These are phyloP conservation scores for Tetracentron sinense DNA, from an alignment of 164 flowering plant genomes.

Conservation along the genomic window DNA sequence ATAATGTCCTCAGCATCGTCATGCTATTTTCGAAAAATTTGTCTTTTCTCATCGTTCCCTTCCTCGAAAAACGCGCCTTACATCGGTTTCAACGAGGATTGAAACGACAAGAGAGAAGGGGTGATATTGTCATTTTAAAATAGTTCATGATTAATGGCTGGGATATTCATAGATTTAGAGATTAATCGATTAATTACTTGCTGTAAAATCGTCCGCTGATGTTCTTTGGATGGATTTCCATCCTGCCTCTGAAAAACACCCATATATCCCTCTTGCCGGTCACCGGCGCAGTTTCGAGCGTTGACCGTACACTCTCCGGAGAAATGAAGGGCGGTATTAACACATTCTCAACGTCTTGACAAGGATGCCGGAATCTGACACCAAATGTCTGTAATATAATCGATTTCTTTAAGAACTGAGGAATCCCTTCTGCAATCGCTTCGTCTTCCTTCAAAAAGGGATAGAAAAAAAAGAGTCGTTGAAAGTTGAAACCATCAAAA, in stretches of 20 bases:
- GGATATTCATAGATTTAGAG: neutral
- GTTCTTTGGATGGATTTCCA: constrained; percentile 72
- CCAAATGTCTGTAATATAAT: constrained; percentile 66
- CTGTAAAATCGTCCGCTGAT: constrained; percentile 67
- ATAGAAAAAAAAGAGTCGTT: neutral
- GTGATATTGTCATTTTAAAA: neutral
- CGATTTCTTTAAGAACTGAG: constrained; percentile 49
- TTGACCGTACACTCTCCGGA: constrained; percentile 40
- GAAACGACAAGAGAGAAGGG: too few species aligned
- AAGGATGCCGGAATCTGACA: constrained; percentile 46
- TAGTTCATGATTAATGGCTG: neutral
- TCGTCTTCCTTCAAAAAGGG: constrained; percentile 44
- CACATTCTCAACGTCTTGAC: constrained; percentile 62
- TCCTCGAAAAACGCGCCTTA: too few species aligned
- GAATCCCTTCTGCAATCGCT: constrained; percentile 54
- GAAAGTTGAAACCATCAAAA: constrained; percentile 53
- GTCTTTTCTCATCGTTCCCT: too few species aligned
- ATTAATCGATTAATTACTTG: constrained; percentile 36
- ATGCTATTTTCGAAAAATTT: too few species aligned
- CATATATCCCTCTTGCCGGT: constrained; percentile 48
- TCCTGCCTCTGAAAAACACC: constrained; percentile 70
- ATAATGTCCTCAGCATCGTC: too few species aligned
- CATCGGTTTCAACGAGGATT: too few species aligned
- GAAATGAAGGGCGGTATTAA: constrained; percentile 60
- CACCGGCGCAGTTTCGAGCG: constrained; percentile 33